Evolutionary conservation across 106 monocot species (phyloP).

Genomic region (Xerophyta viscosa): DNA sequence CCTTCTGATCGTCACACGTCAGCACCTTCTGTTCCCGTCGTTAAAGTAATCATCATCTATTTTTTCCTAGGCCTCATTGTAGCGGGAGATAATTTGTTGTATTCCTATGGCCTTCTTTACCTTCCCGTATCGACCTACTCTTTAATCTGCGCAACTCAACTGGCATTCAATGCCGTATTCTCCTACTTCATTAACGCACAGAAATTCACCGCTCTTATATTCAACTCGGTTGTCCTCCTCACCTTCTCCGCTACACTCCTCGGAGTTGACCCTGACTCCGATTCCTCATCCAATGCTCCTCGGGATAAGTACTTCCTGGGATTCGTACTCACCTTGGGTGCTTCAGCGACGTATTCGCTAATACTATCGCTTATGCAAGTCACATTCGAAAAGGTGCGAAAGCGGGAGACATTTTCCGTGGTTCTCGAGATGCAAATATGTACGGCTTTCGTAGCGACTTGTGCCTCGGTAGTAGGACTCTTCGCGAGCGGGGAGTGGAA

Average conservation of each 20-base stretch:
- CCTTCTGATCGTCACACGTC: too few species aligned
- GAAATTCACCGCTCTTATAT: constrained; percentile 25
- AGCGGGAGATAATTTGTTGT: constrained; percentile 26
- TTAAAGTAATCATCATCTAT: constrained; percentile 15
- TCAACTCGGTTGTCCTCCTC: constrained; percentile 33
- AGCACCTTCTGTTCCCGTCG: neutral
- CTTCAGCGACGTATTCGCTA: constrained; percentile 24
- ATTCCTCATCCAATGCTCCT: neutral
- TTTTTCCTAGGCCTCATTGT: constrained; percentile 12
- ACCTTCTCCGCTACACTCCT: constrained; percentile 32
- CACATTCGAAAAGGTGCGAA: constrained; percentile 24
- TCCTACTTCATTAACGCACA: constrained; percentile 29
- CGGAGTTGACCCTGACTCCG: constrained; percentile 12
- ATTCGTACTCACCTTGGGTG: constrained; percentile 13
- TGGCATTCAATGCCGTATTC: constrained; percentile 30
- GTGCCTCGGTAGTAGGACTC: constrained; percentile 13
- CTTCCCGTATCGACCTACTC: constrained; percentile 32
- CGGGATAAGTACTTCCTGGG: constrained; percentile 14
- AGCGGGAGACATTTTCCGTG: constrained; percentile 18
- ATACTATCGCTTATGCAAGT: constrained; percentile 23
- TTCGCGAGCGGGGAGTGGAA: constrained; percentile 31
- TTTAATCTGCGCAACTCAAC: constrained; percentile 24
- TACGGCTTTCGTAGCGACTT: constrained; percentile 7
- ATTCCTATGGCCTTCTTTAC: constrained; percentile 31
- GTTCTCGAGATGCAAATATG: constrained; percentile 21